Evolutionary conservation across 495 filamentous ascomycete genomes (phyloP), one percentile per base, ranked within the genome.

Genomic region (Halenospora varia): DNA sequence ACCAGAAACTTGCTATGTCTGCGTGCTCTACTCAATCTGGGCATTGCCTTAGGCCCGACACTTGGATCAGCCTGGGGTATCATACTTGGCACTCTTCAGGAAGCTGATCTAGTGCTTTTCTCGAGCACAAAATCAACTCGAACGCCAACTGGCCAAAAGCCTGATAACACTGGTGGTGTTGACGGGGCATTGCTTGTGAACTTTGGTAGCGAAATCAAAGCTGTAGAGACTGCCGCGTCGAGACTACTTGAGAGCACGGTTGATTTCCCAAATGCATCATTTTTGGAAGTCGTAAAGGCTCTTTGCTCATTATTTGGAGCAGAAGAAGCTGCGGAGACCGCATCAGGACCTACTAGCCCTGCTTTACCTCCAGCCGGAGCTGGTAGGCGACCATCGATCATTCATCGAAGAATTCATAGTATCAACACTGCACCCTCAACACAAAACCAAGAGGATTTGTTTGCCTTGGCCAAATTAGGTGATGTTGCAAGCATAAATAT

Each of bases 31-130:
- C 76, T 98, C 2, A 97, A 98, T 62, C 73, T 98, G 11, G 94
- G 95, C 2, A 98, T 97, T 66, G 95, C 94, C 40, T 74, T 98
- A 6, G 94, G 94, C 0, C 90, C 94, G 4, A 93, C 89, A 2
- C 75, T 98, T 17, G 87, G 87, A 25, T 77, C 78, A 17, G 88
- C 92, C 22, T 97, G 93, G 90, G 83, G 83, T 1, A 97, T 98
- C 53, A 73, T 97, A 18, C 75, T 97, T 1, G 92, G 96, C 60
- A 95, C 91, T 0, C 75, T 97, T 3, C 89, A 96, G 62, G 88
- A 96, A 68, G 92, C 92, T 6, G 93, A 96, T 65, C 81, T 93
- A 48, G 82, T 97, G 13, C 77, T 96, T 50, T 89, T 88, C 49
- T 76, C 80, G 15, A 77, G 75, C 23, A 73, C 75, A 2, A 81